Conservation (phyloP, 345 rosid species). For the Eucalyptus marginata region DNA sequence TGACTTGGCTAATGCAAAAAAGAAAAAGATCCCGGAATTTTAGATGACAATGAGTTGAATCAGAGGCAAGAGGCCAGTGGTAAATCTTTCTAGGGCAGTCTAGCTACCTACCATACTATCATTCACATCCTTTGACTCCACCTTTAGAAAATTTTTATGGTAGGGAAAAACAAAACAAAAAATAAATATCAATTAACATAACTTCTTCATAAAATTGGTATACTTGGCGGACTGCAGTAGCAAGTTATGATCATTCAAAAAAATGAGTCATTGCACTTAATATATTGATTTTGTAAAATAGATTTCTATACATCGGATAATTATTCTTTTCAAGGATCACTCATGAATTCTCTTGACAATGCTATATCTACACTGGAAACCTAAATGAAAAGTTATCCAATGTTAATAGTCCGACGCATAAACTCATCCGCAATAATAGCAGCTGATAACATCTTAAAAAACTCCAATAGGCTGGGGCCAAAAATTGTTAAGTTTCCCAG, state of each 20-base stretch:
- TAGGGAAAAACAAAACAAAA: not conserved
- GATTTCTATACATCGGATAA: not conserved
- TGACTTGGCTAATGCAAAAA: not conserved
- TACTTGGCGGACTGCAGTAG: not conserved
- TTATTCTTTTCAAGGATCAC: not conserved
- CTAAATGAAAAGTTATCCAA: not conserved
- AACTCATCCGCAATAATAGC: not conserved
- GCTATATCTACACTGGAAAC: not conserved
- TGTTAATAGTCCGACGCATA: not conserved
- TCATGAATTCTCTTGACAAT: not conserved
- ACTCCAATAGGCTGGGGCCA: not conserved
- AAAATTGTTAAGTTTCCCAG: not conserved
- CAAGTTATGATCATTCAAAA: not conserved
- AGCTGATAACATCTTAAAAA: not conserved
- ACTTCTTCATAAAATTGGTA: not conserved
- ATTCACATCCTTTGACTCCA: not conserved
- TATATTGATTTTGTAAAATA: not conserved
- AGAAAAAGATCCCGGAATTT: not conserved
- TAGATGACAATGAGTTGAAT: not conserved
- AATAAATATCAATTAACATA: not conserved
- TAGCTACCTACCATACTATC: not conserved
- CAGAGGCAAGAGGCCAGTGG: not conserved
- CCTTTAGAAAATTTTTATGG: accelerated
- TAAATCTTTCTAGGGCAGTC: not conserved
- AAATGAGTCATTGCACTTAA: not conserved